Evolutionary conservation across 1,139 yeast genomes (phyloP).

Genomic region (Blastobotrys aristatus): DNA sequence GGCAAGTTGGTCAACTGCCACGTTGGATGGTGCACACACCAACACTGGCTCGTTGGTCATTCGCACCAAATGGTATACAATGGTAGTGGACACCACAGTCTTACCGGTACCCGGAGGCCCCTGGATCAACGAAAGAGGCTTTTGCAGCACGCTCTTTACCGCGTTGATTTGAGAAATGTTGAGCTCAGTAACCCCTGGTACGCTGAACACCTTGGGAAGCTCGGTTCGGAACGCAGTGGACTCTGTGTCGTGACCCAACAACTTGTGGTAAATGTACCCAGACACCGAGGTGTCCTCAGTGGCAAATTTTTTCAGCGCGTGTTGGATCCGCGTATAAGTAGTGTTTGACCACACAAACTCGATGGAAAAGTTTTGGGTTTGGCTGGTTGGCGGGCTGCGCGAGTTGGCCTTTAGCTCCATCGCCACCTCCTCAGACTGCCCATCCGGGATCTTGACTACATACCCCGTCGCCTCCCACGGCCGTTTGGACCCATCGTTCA

Average conservation of each 20-base stretch:
- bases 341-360: constrained; percentile 90
- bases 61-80: constrained; percentile 68
- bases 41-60: constrained; percentile 56
- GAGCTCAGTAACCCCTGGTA: constrained; percentile 62
- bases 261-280: constrained; percentile 70
- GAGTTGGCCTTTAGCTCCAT: constrained; percentile 53
- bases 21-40: constrained; percentile 94
- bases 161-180: constrained; percentile 80
- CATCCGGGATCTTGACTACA: constrained; percentile 66
- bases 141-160: constrained; percentile 61
- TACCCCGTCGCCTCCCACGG: constrained; percentile 73
- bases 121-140: constrained; percentile 81
- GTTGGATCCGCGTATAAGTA: constrained; percentile 79
- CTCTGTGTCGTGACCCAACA: constrained; percentile 73
- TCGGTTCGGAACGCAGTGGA: constrained; percentile 20
- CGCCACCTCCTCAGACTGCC: constrained; percentile 64
- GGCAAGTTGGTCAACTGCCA: constrained; percentile 91
- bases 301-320: constrained; percentile 70
- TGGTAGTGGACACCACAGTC: constrained; percentile 89
- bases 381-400: constrained; percentile 53
- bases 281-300: constrained; percentile 65
- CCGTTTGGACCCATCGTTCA: constrained; percentile 25
- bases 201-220: constrained; percentile 58
- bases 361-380: constrained; percentile 68
- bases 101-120: constrained; percentile 99